A percentile compares a stretch with the other conserved stretches of the same genome.
Evolutionary conservation across 148 eudicot species (phyloP).

Genomic region (Dysphania ambrosioides): DNA sequence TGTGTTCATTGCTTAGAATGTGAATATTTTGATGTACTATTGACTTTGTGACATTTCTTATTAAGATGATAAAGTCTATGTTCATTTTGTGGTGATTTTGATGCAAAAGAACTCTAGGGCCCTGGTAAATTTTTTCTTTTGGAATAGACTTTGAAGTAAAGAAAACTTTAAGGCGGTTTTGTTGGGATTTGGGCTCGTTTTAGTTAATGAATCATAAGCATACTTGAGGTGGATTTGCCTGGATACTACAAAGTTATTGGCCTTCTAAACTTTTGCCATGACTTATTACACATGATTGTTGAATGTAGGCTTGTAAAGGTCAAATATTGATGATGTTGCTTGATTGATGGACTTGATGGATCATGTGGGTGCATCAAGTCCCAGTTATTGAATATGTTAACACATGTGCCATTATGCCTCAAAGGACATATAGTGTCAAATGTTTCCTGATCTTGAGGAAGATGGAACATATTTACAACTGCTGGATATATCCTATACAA

Average conservation of each 20-base stretch:
- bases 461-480: background rate
- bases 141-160: background rate
- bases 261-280: too few species aligned
- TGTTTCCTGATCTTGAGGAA: background rate
- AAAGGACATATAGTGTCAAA: background rate
- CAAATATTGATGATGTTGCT: background rate
- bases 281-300: too few species aligned
- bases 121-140: background rate
- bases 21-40: background rate
- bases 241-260: too few species aligned
- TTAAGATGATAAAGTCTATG: background rate
- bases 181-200: background rate
- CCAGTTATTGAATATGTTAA: background rate
- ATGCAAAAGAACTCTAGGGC: background rate
- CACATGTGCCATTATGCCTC: background rate
- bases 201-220: background rate
- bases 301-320: background rate
- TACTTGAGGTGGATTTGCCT: too few species aligned
- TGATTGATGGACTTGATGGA: background rate
- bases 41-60: background rate
- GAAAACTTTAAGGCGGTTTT: background rate
- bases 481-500: background rate
- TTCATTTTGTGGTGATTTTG: background rate
- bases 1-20: conserved; percentile 17
- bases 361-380: background rate